These are phyloP conservation scores for Sphaerostilbella broomeana DNA, from an alignment of 2,329 filamentous ascomycete genomes.

Conservation along the genomic window DNA sequence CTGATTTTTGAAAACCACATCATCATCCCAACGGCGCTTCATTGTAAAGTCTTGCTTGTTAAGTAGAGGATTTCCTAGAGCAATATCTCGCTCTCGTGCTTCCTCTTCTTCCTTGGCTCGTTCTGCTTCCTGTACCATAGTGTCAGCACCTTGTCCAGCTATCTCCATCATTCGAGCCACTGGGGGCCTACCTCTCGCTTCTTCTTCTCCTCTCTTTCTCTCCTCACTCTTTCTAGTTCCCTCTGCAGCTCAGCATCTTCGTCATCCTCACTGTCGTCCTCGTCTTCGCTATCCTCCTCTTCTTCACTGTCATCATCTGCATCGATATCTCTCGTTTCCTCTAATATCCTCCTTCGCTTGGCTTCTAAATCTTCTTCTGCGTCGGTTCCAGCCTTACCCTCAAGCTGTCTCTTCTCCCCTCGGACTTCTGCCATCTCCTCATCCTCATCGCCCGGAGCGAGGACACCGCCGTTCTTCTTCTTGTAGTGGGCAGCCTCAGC, in stretches of 20 bases:
- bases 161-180: neutral
- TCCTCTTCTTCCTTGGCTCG: conserved; percentile 75
- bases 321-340: conserved; percentile 83
- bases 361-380: conserved; percentile 64
- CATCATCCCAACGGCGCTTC: conserved; percentile 93
- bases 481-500: conserved; percentile 84
- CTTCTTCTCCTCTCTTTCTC: conserved; percentile 50
- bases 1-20: conserved; percentile 99
- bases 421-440: conserved; percentile 27
- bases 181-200: conserved; percentile 27
- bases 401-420: conserved; percentile 51
- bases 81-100: conserved; percentile 79
- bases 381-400: conserved; percentile 13
- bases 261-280: conserved; percentile 49
- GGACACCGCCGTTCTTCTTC: conserved; percentile 60
- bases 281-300: conserved; percentile 47
- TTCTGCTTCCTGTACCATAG: conserved; percentile 58
- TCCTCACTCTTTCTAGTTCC: conserved; percentile 90
- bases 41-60: conserved; percentile 86
- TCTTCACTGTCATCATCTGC: conserved; percentile 59
- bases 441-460: conserved; percentile 43
- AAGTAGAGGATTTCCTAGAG: conserved; percentile 83
- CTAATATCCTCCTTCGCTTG: conserved; percentile 79
- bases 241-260: conserved; percentile 75
- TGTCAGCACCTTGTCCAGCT: neutral